Percentiles rank a stretch among this genome's conserved stretches.
phyloP scores from a whole-genome alignment of 169 alveolate species.

The Plasmodium berghei region DNA sequence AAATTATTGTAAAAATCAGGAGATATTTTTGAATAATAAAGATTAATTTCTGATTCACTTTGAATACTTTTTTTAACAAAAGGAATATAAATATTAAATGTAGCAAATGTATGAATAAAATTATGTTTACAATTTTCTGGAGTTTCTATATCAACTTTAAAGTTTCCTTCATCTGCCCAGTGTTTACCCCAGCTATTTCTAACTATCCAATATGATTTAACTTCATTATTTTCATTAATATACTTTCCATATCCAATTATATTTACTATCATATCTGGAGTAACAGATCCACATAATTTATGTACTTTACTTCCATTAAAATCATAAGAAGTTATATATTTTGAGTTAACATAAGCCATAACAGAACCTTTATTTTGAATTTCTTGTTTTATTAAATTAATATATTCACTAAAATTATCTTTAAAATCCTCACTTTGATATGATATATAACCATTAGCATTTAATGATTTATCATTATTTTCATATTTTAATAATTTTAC shows the following conservation, averaged over 20 bases:
- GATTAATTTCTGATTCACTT: conserved; percentile 4
- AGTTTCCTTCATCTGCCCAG: conserved; percentile 49
- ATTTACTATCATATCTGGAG: conserved; percentile 46
- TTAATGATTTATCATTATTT: background rate
- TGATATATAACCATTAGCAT: conserved; percentile 1
- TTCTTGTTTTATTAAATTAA: conserved; percentile 33
- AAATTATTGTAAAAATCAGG: conserved; percentile 36
- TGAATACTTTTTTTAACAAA: background rate
- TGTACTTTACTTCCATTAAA: conserved; percentile 61
- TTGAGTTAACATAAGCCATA: conserved; percentile 52
- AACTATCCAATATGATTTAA: conserved; percentile 34
- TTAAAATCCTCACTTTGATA: conserved; percentile 6
- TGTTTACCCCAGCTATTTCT: conserved; percentile 53
- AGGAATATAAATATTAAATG: conserved; percentile 13
- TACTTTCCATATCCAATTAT: conserved; percentile 71
- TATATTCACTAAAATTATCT: conserved; percentile 20
- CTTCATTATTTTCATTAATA: conserved; percentile 6
- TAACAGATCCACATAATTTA: conserved; percentile 24
- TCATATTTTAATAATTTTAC: background rate
- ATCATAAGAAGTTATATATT: conserved; percentile 31
- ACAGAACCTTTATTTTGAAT: conserved; percentile 67
- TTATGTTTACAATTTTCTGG: conserved; percentile 19
- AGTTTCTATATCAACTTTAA: conserved; percentile 45
- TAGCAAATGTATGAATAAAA: conserved; percentile 25
- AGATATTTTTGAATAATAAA: conserved; percentile 13